Evolutionary conservation across 805 yeast genomes (phyloP), one percentile per base, ranked within the genome.

Genomic region (Kazachstania bromeliacearum): DNA sequence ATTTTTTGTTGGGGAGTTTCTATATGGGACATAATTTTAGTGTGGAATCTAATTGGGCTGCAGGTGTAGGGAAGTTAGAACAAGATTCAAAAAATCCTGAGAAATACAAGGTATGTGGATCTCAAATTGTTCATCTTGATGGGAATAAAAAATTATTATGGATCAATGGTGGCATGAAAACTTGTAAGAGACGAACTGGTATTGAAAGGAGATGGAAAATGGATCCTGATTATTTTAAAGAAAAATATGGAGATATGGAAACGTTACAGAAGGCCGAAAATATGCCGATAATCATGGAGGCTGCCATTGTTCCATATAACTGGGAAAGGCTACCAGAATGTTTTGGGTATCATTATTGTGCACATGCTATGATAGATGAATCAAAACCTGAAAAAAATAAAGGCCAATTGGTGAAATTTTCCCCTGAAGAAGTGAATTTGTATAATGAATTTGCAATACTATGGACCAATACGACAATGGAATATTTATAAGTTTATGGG

Each of bases 131-230:
- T 0, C 64, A 59, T 36, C 34, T 45, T 7, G 46, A 44, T 41
- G 39, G 33, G 4, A 28, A 39, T 2, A 44, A 47, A 19, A 41
- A 46, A 35, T 35, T 67, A 33, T 47, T 77, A 2, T 80, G 87
- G 85, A 66, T 78, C 33, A 79, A 80, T 48, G 79, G 85, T n/a
- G 89, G 88, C 0, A 68, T 78, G 53, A 63, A 67, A 32, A 71
- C 66, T 35, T 80, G 87, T 56, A 73, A 73, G 45, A 60, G 67
- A 19, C 35, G 42, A 2, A 39, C 45, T 7, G 49, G 60, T 21
- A 68, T 66, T 1, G 45, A 41, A n/a, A 39, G 45, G 12, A 68
- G 72, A 39, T 63, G 52, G 25, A 22, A 40, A 6, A 41, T 28
- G 9, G 34, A 46, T 27, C 45, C 43, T 9, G 50, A 44, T 2